These are phyloP conservation scores for Leishmania arabica DNA, from an alignment of 208 protist species.

Conservation along the genomic window DNA sequence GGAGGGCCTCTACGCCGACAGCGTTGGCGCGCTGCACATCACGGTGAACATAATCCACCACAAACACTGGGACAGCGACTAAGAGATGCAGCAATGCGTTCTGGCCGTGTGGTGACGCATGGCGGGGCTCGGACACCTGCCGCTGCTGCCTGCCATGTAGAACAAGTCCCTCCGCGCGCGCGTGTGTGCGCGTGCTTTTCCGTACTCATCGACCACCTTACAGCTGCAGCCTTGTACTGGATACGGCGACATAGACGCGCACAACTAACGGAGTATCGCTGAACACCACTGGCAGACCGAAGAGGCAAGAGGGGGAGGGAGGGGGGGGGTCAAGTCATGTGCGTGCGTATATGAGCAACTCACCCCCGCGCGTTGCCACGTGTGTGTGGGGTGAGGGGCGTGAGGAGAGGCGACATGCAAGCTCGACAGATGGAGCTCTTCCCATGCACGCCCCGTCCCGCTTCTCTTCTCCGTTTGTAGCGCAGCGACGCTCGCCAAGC, in stretches of 20 bases:
- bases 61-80: conserved; percentile 6
- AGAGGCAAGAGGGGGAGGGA: neutral
- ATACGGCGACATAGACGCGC: neutral
- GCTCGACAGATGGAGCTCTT: neutral
- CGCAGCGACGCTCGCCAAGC: neutral
- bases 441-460: neutral
- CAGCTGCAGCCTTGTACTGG: neutral
- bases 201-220: neutral
- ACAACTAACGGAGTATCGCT: neutral
- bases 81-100: neutral
- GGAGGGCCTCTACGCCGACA: conserved; percentile 49
- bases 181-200: neutral
- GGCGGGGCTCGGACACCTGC: neutral
- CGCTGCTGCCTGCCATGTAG: neutral
- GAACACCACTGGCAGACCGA: neutral
- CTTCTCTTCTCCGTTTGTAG: neutral
- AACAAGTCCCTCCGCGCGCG: neutral
- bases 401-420: neutral
- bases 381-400: neutral
- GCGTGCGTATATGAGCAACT: neutral
- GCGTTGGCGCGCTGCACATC: conserved; percentile 44
- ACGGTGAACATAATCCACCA: conserved; percentile 59
- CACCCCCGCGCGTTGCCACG: neutral
- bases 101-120: neutral
- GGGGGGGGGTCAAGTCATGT: neutral